Conservation (phyloP, 495 filamentous ascomycete genomes). For the Geopyxis carbonaria region DNA sequence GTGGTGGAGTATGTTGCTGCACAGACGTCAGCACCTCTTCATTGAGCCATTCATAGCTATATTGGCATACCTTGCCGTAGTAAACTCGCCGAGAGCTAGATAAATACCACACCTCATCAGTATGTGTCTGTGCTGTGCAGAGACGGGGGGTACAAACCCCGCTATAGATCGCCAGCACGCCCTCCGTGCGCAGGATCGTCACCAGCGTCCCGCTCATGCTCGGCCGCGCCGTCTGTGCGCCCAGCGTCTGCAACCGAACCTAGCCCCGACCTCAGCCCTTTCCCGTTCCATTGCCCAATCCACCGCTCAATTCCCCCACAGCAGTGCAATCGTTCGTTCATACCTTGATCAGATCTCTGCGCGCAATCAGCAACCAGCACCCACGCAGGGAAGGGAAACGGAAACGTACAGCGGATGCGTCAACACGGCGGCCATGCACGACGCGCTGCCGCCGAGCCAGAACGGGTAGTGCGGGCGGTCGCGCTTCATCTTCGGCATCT, state of each 20-base stretch:
- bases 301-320: neutral
- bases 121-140: too few species aligned
- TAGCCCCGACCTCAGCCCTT: constrained; percentile 10
- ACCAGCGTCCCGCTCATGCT: too few species aligned
- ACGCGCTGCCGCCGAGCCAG: constrained; percentile 90
- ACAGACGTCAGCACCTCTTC: constrained; percentile 3
- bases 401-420: constrained; percentile 68
- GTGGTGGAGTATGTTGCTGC: constrained; percentile 67
- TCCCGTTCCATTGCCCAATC: too few species aligned
- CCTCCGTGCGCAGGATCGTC: too few species aligned
- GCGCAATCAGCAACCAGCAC: neutral
- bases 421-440: constrained; percentile 71
- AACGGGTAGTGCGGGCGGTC: constrained; percentile 77
- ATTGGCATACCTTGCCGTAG: constrained; percentile 51
- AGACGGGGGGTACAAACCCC: constrained; percentile 38
- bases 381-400: neutral
- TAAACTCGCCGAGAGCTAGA: constrained; percentile 71
- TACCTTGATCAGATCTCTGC: neutral
- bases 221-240: too few species aligned
- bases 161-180: constrained; percentile 60
- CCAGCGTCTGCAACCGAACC: too few species aligned
- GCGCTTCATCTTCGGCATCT: too few species aligned
- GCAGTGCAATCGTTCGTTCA: constrained; percentile 1
- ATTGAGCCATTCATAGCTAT: neutral
- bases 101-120: neutral